Percentiles rank a stretch among this genome's conserved stretches.
phyloP scores from a whole-genome alignment of 2,329 filamentous ascomycete species.

The Cucurbitaria berberidis region DNA sequence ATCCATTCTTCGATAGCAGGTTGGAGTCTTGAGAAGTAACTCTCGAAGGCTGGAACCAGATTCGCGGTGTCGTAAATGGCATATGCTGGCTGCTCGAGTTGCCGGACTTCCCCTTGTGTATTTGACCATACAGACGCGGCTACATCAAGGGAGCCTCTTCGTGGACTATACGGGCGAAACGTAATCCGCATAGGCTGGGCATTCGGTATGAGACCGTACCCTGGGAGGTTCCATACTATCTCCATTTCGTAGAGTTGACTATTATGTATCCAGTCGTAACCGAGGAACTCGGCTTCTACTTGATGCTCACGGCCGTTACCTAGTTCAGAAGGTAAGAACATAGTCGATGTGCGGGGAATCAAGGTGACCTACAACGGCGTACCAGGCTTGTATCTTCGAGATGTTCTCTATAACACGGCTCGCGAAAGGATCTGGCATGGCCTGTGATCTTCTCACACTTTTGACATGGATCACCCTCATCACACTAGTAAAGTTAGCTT shows the following conservation, averaged over 20 bases:
- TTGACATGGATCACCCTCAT: constrained; percentile 40
- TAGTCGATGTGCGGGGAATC: background rate
- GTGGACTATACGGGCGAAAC: constrained; percentile 37
- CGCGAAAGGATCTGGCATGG: constrained; percentile 40
- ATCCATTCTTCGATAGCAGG: constrained; percentile 42
- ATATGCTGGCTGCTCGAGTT: constrained; percentile 42
- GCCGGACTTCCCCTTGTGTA: constrained; percentile 33
- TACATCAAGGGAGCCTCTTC: constrained; percentile 35
- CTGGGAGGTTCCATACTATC: constrained; percentile 44
- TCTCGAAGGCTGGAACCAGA: constrained; percentile 34
- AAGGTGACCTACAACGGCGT: constrained; percentile 35
- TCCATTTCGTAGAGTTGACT: constrained; percentile 38
- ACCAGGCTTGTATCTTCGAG: constrained; percentile 41
- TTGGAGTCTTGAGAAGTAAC: constrained; percentile 36
- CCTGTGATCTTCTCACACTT: constrained; percentile 40
- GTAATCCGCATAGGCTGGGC: constrained; percentile 33
- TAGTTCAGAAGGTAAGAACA: constrained; percentile 18
- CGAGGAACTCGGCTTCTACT: constrained; percentile 40
- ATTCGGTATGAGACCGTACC: constrained; percentile 37
- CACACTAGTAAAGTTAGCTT: constrained; percentile 32
- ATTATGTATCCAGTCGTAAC: constrained; percentile 37
- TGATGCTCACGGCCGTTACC: constrained; percentile 47
- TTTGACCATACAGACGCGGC: constrained; percentile 40
- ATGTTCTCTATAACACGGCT: constrained; percentile 43
- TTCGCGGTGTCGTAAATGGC: constrained; percentile 43